Base-by-base conservation (phyloP, 2,329 filamentous ascomycete genomes). In the Magnaporthales sp. region DNA sequence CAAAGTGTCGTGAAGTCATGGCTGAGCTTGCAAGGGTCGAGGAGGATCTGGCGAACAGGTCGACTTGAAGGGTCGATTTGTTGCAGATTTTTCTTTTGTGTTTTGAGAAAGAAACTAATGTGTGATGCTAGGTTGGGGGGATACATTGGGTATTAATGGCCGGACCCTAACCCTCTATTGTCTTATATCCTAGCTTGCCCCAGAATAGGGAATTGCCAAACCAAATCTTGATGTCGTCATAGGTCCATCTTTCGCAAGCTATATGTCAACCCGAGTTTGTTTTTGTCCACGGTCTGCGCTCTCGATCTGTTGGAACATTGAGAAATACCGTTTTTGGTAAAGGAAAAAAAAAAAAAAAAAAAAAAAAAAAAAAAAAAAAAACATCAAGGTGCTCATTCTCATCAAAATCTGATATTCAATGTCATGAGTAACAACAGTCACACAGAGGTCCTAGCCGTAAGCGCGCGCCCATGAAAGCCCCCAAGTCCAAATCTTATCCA, bases 11-110 rank as follows among this genome's bases (percentile, higher is more conserved):
- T 58, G 71, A 75, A 27, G 74, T 76, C 38, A 79, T 83, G 77
- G 76, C 74, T 4, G 77, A 74, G 69, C 71, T 78, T 62, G 82
- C 81, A 0, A 77, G 82, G 61, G 79, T 81, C n/a, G 80, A 80
- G 71, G 78, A 84, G 60, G 11, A 29, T 10, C 29, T 65, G 51
- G 31, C 62, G 54, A 11, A 7, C 38, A 51, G n/a, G 38, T 51
- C 38, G 7, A 2, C 19, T 8, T 51, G n/a, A 4, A 58, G 8
- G 24, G 22, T 22, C 7, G 32, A 38, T n/a, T n/a, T n/a, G 32
- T 38, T 13, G 13, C 32, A 26, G 11, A 11, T 9, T 24, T 58
- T 15, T 26, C 26, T 26, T 27, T 58, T 26, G 1, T 26, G 6
- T 58, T 11, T 22, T 26, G 54, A 15, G 10, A 58, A 26, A 58